Conservation (phyloP, 2,329 filamentous ascomycete genomes). For the Acephala macrosclerotiorum region DNA sequence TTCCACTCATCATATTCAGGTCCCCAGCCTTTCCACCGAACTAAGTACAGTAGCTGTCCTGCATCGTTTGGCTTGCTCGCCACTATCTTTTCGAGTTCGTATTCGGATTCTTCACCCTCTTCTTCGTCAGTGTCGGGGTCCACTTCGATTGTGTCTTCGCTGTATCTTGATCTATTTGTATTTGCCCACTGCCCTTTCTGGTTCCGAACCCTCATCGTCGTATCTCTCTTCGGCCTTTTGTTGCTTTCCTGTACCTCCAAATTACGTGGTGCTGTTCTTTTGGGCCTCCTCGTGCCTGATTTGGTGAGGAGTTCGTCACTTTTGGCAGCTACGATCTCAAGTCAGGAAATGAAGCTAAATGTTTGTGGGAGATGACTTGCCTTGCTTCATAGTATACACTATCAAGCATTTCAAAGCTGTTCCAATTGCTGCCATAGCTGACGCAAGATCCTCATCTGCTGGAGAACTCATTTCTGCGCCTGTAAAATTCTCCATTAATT, state of each 20-base stretch:
- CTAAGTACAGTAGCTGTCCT: background rate
- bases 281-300: background rate
- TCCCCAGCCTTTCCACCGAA: constrained; percentile 7
- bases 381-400: background rate
- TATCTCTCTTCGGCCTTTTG: too few species aligned
- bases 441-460: background rate
- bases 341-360: background rate
- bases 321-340: background rate
- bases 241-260: too few species aligned
- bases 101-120: background rate
- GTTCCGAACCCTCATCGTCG: too few species aligned
- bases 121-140: background rate
- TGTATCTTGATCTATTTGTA: background rate
- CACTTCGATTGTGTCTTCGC: background rate
- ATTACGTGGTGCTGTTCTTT: too few species aligned
- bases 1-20: constrained; percentile 8
- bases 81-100: constrained; percentile 4
- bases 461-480: background rate
- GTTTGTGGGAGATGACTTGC: background rate
- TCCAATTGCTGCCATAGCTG: background rate
- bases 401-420: background rate
- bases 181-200: too few species aligned
- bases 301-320: background rate
- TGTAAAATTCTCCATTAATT: background rate
- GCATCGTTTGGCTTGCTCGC: background rate